Percentiles rank a stretch among this genome's conserved stretches.
These are phyloP conservation scores for Nematocida ausubeli DNA, from an alignment of 371 early-diverging fungal genomes.

Conservation along the genomic window DNA sequence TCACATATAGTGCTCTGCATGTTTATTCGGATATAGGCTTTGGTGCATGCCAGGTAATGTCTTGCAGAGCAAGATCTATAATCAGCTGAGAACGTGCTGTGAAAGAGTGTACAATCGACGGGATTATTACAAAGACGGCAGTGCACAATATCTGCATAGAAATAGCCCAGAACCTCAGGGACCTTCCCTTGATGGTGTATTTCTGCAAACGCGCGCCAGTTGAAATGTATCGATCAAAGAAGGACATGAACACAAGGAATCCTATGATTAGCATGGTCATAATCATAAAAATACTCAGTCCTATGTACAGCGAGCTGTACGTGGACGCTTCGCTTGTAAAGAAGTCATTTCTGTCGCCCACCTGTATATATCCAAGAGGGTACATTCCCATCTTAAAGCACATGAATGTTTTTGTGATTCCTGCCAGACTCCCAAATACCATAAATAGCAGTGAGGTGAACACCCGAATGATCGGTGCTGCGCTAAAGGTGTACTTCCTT, in stretches of 20 bases:
- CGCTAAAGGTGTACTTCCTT: background rate
- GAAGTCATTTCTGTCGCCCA: background rate
- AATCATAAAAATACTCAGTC: background rate
- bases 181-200: background rate
- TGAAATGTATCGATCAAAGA: background rate
- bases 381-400: slow-evolving; percentile 18
- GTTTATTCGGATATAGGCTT: too few species aligned
- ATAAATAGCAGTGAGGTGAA: background rate
- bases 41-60: slow-evolving; percentile 4
- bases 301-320: background rate
- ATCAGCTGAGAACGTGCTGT: background rate
- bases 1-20: too few species aligned
- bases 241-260: background rate
- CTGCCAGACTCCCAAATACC: background rate
- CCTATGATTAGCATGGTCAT: background rate
- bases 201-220: background rate
- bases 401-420: background rate
- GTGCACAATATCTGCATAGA: background rate
- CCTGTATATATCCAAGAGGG: background rate
- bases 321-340: background rate
- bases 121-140: background rate
- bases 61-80: background rate
- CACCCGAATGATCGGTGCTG: background rate
- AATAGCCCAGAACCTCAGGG: background rate
- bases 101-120: background rate